These are phyloP conservation scores for Cerioporus squamosus DNA, from an alignment of 1,284 basidiomycete genomes.

Conservation along the genomic window DNA sequence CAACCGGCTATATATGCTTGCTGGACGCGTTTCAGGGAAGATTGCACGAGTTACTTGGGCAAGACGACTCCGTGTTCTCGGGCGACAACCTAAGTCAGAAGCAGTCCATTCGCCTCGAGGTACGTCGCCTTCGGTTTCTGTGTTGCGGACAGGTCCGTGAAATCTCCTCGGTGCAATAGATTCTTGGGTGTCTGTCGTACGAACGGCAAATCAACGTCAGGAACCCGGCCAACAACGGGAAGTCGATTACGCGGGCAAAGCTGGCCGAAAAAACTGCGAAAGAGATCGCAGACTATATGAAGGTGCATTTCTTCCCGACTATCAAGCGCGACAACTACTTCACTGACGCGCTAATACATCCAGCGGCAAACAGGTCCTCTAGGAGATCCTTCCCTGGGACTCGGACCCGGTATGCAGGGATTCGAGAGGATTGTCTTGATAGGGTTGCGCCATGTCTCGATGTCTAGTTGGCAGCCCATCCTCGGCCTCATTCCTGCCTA, in stretches of 20 bases:
- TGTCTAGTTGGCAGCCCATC: constrained; percentile 26
- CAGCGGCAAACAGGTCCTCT: background rate
- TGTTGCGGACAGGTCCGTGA: no score
- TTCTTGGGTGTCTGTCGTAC: constrained; percentile 8
- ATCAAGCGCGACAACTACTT: no score
- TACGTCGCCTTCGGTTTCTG: background rate
- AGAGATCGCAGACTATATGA: constrained; percentile 20
- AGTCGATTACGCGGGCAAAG: constrained; percentile 17
- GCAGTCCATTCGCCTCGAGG: constrained; percentile 20
- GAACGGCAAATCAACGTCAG: constrained; percentile 24
- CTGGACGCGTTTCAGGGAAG: constrained; percentile 11
- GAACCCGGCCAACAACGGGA: constrained; percentile 9
- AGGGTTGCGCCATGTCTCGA: constrained; percentile 23
- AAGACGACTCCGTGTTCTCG: constrained; percentile 15
- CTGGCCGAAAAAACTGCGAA: constrained; percentile 22
- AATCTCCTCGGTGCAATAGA: background rate
- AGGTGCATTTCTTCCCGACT: constrained; percentile 5
- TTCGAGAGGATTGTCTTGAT: constrained; percentile 22
- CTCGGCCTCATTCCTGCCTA: constrained; percentile 13
- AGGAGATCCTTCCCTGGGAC: background rate
- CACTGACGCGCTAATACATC: background rate
- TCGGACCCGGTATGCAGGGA: constrained; percentile 12
- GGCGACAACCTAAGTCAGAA: constrained; percentile 18
- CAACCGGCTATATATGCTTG: constrained; percentile 13
- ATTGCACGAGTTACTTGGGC: background rate